phyloP scores from a whole-genome alignment of 2,329 filamentous ascomycete genomes.

The Penicillium sp. region DNA sequence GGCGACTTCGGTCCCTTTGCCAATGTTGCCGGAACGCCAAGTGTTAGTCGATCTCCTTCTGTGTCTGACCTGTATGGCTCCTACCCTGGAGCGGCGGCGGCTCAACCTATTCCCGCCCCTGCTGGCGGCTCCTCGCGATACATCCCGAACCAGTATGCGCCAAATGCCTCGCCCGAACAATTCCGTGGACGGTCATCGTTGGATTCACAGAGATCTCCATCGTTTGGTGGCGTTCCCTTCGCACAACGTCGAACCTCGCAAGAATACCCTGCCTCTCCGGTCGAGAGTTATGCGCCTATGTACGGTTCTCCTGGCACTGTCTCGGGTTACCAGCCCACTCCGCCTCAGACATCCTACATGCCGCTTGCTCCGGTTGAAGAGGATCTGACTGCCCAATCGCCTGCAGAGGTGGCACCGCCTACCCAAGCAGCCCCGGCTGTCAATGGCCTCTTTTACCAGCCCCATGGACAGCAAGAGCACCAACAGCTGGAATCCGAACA shows the following conservation, averaged over 20 bases:
- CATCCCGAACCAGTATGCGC: conserved; percentile 53
- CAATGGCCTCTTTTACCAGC: conserved; percentile 36
- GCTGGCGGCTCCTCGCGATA: conserved; percentile 49
- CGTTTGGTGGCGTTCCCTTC: conserved; percentile 41
- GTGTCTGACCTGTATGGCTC: conserved; percentile 76
- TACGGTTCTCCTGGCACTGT: conserved; percentile 42
- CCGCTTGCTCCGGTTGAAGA: conserved; percentile 51
- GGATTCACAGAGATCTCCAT: conserved; percentile 52
- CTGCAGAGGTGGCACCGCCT: conserved; percentile 28
- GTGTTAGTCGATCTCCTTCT: conserved; percentile 75
- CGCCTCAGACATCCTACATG: conserved; percentile 46
- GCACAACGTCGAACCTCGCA: conserved; percentile 46
- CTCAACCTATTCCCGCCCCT: conserved; percentile 40
- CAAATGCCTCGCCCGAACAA: conserved; percentile 60
- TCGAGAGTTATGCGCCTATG: conserved; percentile 41
- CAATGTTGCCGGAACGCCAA: conserved; percentile 76
- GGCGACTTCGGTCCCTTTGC: conserved; percentile 78
- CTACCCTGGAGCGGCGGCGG: conserved; percentile 50
- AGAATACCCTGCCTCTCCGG: conserved; percentile 41
- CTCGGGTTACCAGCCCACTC: conserved; percentile 44
- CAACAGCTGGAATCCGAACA: not conserved
- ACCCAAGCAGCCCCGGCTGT: conserved; percentile 34
- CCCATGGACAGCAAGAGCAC: conserved; percentile 21
- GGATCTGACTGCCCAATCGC: conserved; percentile 38
- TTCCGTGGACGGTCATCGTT: conserved; percentile 57